Base-by-base conservation (phyloP, 495 filamentous ascomycete species). In the Tuber calosporum region DNA sequence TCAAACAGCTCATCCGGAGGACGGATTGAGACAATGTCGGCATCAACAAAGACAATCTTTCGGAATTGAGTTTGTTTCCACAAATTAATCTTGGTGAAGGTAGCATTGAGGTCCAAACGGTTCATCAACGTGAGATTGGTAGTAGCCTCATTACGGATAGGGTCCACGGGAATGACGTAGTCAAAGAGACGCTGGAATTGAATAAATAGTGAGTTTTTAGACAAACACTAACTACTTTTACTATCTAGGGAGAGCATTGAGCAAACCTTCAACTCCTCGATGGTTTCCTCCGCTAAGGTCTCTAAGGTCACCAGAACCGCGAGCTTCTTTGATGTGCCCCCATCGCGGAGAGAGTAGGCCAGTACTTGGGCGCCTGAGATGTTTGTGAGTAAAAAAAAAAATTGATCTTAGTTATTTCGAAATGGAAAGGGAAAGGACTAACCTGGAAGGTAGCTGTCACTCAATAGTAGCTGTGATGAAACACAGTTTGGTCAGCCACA, bases 41-140 rank as follows among this genome's bases (percentile, higher is more conserved):
- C 90, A 81, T 99, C 95, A 68, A 98, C 84, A 81, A 97, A 99
- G 37, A 98, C 90, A 26, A 98, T 91, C 84, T 89, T 93, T 66
- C 89, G 86, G 85, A 92, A 99, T 82, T 96, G 94, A 20, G 88
- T 91, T 83, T 93, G 90, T 70, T 90, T 91, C 96, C 96, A 99
- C 22, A 99, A 86, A 73, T 91, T 89, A 82, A 99, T 93, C 85
- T 99, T 99, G 71, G 95, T 98, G 82, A 97, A 97, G 71, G 94
- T 91, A 26, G 93, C 91, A 78, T 91, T 88, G 30, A 99, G 87
- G 80, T 99, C 96, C 69, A 89, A 88, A 42, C 95, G 92, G 79
- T 92, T 88, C 93, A 99, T 97, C 43, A 97, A 87, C 83, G 89
- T 90, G 68, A 99, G 88, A 79, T 97, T 97, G 66, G 89, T 89